Percentiles rank a stretch among this genome's conserved stretches.
These are phyloP conservation scores for Candida sphagnicola DNA, from an alignment of 805 yeast species.

Conservation along the genomic window DNA sequence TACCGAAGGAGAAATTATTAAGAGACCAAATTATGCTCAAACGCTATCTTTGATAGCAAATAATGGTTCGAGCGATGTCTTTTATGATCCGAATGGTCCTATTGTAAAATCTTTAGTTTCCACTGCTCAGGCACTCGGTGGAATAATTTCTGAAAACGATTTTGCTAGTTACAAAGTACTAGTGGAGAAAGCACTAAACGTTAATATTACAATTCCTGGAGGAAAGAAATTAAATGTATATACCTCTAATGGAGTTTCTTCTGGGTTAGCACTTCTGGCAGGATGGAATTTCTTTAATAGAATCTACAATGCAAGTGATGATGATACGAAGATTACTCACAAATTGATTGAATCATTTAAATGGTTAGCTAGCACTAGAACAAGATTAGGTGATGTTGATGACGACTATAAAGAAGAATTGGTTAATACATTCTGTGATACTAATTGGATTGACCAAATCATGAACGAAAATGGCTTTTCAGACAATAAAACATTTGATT, in stretches of 20 bases:
- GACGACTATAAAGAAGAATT: conserved; percentile 26
- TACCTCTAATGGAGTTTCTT: conserved; percentile 67
- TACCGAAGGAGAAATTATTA: conserved; percentile 55
- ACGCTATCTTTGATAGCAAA: conserved; percentile 66
- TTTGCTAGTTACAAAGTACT: conserved; percentile 57
- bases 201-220: conserved; percentile 15
- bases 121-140: conserved; percentile 53
- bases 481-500: conserved; percentile 53
- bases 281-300: conserved; percentile 66
- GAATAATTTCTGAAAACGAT: conserved; percentile 64
- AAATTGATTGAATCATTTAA: conserved; percentile 83
- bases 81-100: conserved; percentile 80
- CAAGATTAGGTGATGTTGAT: conserved; percentile 72
- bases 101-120: conserved; percentile 59
- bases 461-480: conserved; percentile 48
- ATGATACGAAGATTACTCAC: conserved; percentile 46
- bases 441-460: conserved; percentile 52
- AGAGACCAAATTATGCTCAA: conserved; percentile 57
- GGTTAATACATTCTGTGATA: conserved; percentile 42
- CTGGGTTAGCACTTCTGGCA: conserved; percentile 77
- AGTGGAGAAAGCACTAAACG: conserved; percentile 40
- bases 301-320: conserved; percentile 20
- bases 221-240: conserved; percentile 19
- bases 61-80: conserved; percentile 74
- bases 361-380: conserved; percentile 85